Evolutionary conservation across 1,284 basidiomycete species (phyloP), one percentile per base, ranked within the genome.

Genomic region (Gymnopus androsaceus): DNA sequence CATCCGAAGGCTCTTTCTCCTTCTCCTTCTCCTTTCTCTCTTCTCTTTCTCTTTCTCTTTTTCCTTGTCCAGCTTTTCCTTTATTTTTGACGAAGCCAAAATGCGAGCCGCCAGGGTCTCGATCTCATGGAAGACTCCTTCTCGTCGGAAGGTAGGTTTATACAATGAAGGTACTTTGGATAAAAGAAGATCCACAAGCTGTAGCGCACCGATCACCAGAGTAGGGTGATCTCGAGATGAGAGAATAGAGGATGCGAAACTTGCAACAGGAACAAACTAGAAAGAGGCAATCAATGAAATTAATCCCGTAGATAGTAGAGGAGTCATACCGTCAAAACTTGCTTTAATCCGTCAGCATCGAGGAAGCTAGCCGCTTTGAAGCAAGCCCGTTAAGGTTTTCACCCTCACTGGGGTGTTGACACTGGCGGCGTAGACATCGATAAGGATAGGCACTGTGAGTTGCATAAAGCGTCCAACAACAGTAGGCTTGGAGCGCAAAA

Each of bases 371-470:
- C 84, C 2, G 95, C 93, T 69, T 97, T 96, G 60, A n/a, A 95
- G 72, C 50, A 98, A 66, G 1, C 90, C 92, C 0, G 87, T 90
- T 58, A 98, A 77, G 0, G 92, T 91, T 75, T 95, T 95, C 49
- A 90, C 84, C 57, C 95, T 81, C 3, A 97, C 87, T 5, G 91
- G 85, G 0, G 87, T 84, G 53, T 88, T 87, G 31, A 98, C 94
- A 65, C 93, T 96, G 9, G 95, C 95, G 19, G 94, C 90, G 71
- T 96, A 98, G 7, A 98, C 95, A 65, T 98, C 95, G 55, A 97
- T 88, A 50, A 98, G 79, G 46, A 95, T 94, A 0, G 95, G 95
- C 1, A 96, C 85, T 64, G 94, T 85, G 17, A 95, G 77, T 38
- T 84, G 84, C 83, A 93, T 90, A 71, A 94, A 97, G 27, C 86